Evolutionary conservation across 2,329 filamentous ascomycete genomes (phyloP).

Genomic region (Scorias spongiosa): DNA sequence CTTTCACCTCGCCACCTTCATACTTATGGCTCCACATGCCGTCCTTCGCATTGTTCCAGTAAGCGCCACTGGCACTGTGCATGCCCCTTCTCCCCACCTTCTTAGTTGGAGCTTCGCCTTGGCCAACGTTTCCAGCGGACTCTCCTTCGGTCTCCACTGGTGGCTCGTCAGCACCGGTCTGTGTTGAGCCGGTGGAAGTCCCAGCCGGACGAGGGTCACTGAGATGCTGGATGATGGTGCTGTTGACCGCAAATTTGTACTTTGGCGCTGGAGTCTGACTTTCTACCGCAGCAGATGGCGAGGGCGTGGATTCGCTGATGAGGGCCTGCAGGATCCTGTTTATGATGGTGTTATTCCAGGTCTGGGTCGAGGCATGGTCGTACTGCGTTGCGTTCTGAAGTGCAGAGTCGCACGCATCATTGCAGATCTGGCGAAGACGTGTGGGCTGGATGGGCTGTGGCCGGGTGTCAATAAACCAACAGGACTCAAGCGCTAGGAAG

Average conservation of each 20-base stretch:
- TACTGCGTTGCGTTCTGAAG: conserved; percentile 64
- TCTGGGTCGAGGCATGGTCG: conserved; percentile 68
- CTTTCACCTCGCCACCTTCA: conserved; percentile 40
- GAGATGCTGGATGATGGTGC: conserved; percentile 93
- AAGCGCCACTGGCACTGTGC: conserved; percentile 73
- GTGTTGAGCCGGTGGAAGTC: conserved; percentile 39
- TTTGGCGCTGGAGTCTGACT: conserved; percentile 32
- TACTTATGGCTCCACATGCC: conserved; percentile 86
- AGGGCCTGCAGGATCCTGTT: conserved; percentile 63
- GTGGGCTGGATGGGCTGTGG: conserved; percentile 57
- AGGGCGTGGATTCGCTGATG: conserved; percentile 54
- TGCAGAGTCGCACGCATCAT: conserved; percentile 68
- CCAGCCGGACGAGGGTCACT: conserved; percentile 51
- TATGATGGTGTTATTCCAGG: conserved; percentile 89
- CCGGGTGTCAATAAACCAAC: neutral
- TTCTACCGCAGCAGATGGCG: conserved; percentile 23
- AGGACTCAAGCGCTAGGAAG: neutral
- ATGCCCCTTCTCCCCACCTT: conserved; percentile 70
- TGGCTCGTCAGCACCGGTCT: conserved; percentile 10
- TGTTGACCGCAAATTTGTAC: conserved; percentile 95
- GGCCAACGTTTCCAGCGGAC: conserved; percentile 20
- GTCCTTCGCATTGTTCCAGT: conserved; percentile 83
- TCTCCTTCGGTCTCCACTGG: conserved; percentile 34
- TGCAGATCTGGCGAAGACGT: conserved; percentile 71
- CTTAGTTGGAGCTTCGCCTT: conserved; percentile 28